A percentile compares a stretch with the other conserved stretches of the same genome.
Evolutionary conservation across 768 basidiomycete species (phyloP).

Genomic region (Dentipellis sp.): DNA sequence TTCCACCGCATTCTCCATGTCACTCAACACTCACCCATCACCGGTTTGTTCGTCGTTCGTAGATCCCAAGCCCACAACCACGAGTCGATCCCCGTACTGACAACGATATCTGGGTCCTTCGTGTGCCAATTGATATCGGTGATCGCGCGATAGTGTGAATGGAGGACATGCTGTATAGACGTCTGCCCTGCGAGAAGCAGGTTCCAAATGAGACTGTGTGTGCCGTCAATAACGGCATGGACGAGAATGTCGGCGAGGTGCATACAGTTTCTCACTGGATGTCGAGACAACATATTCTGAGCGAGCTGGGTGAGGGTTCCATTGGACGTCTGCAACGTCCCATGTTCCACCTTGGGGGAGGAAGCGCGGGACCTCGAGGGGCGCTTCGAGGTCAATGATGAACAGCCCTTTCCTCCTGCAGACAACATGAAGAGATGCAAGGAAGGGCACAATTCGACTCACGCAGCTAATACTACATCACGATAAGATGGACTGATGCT

Average conservation of each 20-base stretch:
- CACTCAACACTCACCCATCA: conserved; percentile 38
- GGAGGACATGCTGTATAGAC: conserved; percentile 76
- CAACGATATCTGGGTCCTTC: conserved; percentile 72
- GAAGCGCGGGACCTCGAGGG: conserved; percentile 82
- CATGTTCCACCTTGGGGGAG: conserved; percentile 94
- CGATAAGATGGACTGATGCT: conserved; percentile 84
- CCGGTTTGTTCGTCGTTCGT: conserved; percentile 43
- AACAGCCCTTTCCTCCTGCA: conserved; percentile 79
- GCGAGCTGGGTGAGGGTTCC: conserved; percentile 76
- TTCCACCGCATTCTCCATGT: neutral
- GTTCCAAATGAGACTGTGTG: conserved; percentile 84
- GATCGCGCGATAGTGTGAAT: conserved; percentile 89
- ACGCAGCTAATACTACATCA: conserved; percentile 89
- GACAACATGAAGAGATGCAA: neutral
- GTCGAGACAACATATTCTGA: conserved; percentile 83
- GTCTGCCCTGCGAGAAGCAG: conserved; percentile 63
- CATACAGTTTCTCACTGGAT: conserved; percentile 80
- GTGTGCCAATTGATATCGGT: conserved; percentile 99
- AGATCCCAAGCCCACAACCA: conserved; percentile 96
- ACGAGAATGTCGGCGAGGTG: conserved; percentile 2
- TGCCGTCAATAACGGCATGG: neutral
- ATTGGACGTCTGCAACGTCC: conserved; percentile 91
- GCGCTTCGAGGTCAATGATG: conserved; percentile 88
- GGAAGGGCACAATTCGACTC: conserved; percentile 19
- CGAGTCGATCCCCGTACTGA: conserved; percentile 87